These are phyloP conservation scores for Volvariella surrecta DNA, from an alignment of 1,284 basidiomycete species.

Conservation along the genomic window DNA sequence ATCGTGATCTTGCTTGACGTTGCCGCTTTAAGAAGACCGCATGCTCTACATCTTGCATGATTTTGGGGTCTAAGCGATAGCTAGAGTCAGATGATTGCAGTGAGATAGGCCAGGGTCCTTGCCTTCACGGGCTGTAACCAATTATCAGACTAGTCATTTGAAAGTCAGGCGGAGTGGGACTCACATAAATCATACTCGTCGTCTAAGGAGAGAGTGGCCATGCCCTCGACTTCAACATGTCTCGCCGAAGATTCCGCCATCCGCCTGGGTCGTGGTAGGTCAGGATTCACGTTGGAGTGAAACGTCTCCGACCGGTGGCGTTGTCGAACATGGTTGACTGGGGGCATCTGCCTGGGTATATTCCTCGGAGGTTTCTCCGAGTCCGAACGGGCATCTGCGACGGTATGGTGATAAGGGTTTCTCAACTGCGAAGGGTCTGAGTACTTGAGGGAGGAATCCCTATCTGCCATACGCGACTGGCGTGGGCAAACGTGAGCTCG, in stretches of 20 bases:
- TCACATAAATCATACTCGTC: constrained; percentile 70
- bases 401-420: too few relatives aligned
- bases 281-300: constrained; percentile 10
- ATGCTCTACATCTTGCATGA: constrained; percentile 68
- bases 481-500: too few relatives aligned
- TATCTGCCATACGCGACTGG: too few relatives aligned
- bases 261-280: constrained; percentile 5
- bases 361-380: too few relatives aligned
- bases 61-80: constrained; percentile 46
- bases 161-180: constrained; percentile 18
- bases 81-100: constrained; percentile 10
- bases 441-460: too few relatives aligned
- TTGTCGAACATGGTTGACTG: too few relatives aligned
- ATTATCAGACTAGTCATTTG: constrained; percentile 3
- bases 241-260: constrained; percentile 8
- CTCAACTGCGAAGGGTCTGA: too few relatives aligned
- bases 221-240: constrained; percentile 6
- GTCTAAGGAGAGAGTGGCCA: constrained; percentile 28
- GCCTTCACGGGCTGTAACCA: constrained; percentile 55
- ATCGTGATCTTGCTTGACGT: constrained; percentile 50
- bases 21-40: constrained; percentile 62
- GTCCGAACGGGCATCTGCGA: too few relatives aligned
- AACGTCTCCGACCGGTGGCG: too few relatives aligned
- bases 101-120: constrained; percentile 17
- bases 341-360: too few relatives aligned